Base-by-base conservation (phyloP, 2,329 filamentous ascomycete species). In the Alternaria sp. region DNA sequence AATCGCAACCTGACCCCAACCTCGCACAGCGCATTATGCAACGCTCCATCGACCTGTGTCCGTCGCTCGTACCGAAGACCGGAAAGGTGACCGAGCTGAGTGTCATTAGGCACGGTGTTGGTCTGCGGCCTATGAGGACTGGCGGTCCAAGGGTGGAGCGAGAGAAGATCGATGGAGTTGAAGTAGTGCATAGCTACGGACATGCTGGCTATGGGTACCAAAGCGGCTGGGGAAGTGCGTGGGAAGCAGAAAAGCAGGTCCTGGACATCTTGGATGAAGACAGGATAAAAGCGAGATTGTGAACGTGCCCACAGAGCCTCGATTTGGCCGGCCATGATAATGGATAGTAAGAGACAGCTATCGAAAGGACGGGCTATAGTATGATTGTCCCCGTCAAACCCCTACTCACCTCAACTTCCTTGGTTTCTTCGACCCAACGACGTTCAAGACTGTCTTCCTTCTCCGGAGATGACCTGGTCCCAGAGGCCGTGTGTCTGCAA, bases 11-110 rank as follows among this genome's bases (percentile, higher is more conserved):
- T 1, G 93, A 97, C 72, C 90, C 90, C 0, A 93, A 92, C 74
- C 84, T 93, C n/a, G 92, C 93, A 0, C 81, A 86, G 57, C 86
- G 93, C 12, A 97, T 97, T 77, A 96, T 97, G 92, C 89, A 90
- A 80, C 87, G 93, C n/a, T 85, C 86, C 21, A 83, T 92, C 6
- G 86, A 87, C 30, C 78, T 88, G 28, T 87, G 88, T 73, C 92
- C 92, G 0, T 82, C 85, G 59, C 82, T 95, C 66, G 87, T 88
- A 1, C 75, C 75, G 4, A 74, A 73, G 83, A 81, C 63, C 87
- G 91, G 4, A 85, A 89, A 79, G 91, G 92, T 1, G 86, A 94
- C 25, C 87, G 93, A 76, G 90, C 86, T 19, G 78, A 89, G 90
- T 76, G 84, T 97, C 19, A 85, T 97, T 54, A 85, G 93, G 17